phyloP scores from a whole-genome alignment of 192 early-diverging fungal species.

The Spizellomyces sp. region DNA sequence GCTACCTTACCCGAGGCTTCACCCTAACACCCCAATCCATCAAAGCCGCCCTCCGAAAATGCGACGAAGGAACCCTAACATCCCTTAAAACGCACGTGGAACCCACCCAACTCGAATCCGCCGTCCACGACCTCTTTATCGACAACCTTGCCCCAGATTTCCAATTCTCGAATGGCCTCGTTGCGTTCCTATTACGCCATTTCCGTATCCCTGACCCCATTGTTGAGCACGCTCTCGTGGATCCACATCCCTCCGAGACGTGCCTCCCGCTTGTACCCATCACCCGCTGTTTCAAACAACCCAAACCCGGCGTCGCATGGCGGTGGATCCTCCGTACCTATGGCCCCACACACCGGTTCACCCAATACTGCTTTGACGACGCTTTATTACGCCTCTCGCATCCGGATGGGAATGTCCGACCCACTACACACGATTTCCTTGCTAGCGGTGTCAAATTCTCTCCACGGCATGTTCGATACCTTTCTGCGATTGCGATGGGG shows the following conservation, averaged over 20 bases:
- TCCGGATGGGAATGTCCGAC: conserved; percentile 9
- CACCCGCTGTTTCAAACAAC: not conserved
- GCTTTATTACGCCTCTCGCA: conserved; percentile 12
- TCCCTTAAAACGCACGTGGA: conserved; percentile 10
- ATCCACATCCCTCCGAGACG: not conserved
- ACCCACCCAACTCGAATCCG: not conserved
- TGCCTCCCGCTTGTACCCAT: not conserved
- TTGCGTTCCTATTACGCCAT: conserved; percentile 11
- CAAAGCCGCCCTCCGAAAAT: conserved; percentile 19
- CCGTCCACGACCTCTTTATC: conserved; percentile 10
- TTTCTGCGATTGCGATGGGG: conserved; percentile 17
- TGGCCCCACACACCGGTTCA: conserved; percentile 29
- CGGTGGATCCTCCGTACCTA: conserved; percentile 30
- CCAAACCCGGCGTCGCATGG: conserved; percentile 17
- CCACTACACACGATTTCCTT: conserved; percentile 23
- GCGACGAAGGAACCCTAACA: conserved; percentile 4
- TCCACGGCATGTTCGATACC: conserved; percentile 22
- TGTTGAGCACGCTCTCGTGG: conserved; percentile 8
- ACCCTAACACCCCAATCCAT: conserved; percentile 6
- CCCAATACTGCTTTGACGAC: conserved; percentile 29
- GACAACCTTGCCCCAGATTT: conserved; percentile 31
- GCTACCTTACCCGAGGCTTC: conserved; percentile 23
- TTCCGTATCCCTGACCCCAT: conserved; percentile 17
- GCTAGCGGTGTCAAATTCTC: conserved; percentile 20
- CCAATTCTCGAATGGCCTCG: conserved; percentile 17